Evolutionary conservation across 2,329 filamentous ascomycete genomes (phyloP), one percentile per base, ranked within the genome.

Genomic region (Phaeophleospora eucalypticola): DNA sequence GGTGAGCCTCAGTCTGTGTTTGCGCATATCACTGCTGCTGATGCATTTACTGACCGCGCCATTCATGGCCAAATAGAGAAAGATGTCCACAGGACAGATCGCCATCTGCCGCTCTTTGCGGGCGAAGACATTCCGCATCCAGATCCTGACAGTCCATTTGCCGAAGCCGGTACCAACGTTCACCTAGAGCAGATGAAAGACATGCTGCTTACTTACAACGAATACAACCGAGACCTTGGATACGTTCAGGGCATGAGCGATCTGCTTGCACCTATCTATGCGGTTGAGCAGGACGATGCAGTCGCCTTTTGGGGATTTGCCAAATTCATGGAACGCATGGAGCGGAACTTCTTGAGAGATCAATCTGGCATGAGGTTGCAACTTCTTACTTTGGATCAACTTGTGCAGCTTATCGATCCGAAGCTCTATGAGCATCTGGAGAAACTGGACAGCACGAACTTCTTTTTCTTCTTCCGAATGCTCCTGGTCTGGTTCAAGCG

Each of bases 401-500:
- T 98, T 1, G 89, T 97, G 10, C 89, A 95, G 64, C 87, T 98
- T 47, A 90, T 98, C 82, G 93, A 98, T 58, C 93, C 94, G 0
- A 87, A 89, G 64, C 81, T 98, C 6, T 97, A 96, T 69, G 77
- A 87, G 2, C 93, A 98, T 60, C 80, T 98, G 0, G 82, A 95
- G 66, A 83, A 80, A 14, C 87, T 90, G 16, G 94, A 98, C 61
- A 94, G 87, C 62, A 98, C 93, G 18, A 98, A 98, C 67, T 98
- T 98, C 70, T 98, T 98, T 71, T 98, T 98, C 75, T 97, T 98
- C 75, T 98, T 97, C 80, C 87, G 93, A 50, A 97, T 97, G 93
- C 77, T 98, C 27, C 77, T 98, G 1, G 93, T 98, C 8, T 98
- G 93, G 93, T 98, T 93, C 69, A 98, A 98, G 74, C 85, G 93